Evolutionary conservation across 2,329 filamentous ascomycete species (phyloP).

Genomic region (Verticillium albo-atrum): DNA sequence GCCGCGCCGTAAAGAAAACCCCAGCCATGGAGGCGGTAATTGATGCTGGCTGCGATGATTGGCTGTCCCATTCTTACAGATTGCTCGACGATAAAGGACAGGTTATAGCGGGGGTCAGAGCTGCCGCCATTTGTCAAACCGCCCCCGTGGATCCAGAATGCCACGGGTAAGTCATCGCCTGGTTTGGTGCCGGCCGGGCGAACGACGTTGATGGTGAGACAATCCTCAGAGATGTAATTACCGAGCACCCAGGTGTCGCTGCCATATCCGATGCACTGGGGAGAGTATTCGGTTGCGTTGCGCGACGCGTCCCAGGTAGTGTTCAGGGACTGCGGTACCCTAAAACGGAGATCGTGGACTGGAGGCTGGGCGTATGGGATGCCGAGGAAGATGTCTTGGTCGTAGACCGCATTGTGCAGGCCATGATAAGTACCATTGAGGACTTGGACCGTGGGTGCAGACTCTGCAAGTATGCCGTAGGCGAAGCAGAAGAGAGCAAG

Average conservation of each 20-base stretch:
- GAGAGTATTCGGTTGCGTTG: conserved; percentile 39
- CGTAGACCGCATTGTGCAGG: conserved; percentile 9
- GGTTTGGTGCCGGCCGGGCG: background rate
- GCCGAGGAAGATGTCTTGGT: conserved; percentile 35
- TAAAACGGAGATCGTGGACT: conserved; percentile 41
- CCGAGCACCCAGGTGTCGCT: conserved; percentile 16
- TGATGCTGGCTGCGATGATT: conserved; percentile 22
- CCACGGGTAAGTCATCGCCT: background rate
- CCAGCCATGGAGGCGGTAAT: conserved; percentile 23
- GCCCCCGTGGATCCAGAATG: conserved; percentile 4
- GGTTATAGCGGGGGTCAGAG: conserved; percentile 1
- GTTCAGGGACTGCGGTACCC: conserved; percentile 34
- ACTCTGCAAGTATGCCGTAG: too few species aligned
- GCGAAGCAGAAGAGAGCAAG: background rate
- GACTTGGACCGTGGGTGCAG: conserved; percentile 12
- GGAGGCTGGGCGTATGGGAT: conserved; percentile 55
- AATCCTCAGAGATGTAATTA: conserved; percentile 22
- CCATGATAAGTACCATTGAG: conserved; percentile 28
- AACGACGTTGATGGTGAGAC: conserved; percentile 25
- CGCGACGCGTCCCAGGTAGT: conserved; percentile 31
- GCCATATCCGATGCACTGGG: conserved; percentile 46
- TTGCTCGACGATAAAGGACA: background rate
- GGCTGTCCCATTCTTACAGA: conserved; percentile 2
- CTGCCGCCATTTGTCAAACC: conserved; percentile 12
- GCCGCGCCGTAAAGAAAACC: conserved; percentile 25